phyloP scores from a whole-genome alignment of 1,284 basidiomycete genomes.

The Rhodofomes roseus region DNA sequence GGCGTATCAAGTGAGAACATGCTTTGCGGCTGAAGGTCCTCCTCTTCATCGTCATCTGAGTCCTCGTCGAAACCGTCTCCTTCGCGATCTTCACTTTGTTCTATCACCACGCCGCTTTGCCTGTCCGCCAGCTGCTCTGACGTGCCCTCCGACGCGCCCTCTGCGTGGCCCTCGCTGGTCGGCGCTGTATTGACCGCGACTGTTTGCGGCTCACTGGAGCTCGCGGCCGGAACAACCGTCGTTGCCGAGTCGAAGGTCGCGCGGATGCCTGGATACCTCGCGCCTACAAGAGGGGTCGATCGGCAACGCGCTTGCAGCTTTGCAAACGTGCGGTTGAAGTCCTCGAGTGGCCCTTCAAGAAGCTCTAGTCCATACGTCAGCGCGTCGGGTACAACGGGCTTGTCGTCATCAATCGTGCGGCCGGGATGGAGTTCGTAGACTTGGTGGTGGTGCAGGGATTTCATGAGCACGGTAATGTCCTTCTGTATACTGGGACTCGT shows the following conservation, averaged over 20 bases:
- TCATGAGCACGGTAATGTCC: constrained; percentile 5
- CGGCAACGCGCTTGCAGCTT: constrained; percentile 3
- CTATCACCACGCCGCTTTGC: not conserved
- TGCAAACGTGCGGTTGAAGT: constrained; percentile 16
- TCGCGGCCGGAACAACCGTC: too few species aligned
- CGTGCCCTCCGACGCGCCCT: too few species aligned
- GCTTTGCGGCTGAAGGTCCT: not conserved
- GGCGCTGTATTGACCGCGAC: too few species aligned
- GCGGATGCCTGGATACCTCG: not conserved
- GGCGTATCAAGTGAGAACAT: constrained; percentile 10
- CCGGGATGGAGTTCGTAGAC: constrained; percentile 12
- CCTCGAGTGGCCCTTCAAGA: constrained; percentile 8
- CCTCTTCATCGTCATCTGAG: not conserved
- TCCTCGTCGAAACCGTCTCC: not conserved
- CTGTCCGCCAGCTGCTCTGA: too few species aligned
- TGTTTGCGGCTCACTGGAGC: too few species aligned
- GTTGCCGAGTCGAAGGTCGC: too few species aligned
- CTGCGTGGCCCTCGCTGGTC: too few species aligned
- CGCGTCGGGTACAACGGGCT: constrained; percentile 7
- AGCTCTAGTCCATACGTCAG: constrained; percentile 4
- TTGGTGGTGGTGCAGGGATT: not conserved
- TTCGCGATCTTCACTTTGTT: not conserved
- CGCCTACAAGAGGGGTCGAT: constrained; percentile 3
- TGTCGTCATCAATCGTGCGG: constrained; percentile 8
- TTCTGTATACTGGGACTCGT: constrained; percentile 21